Evolutionary conservation across 305 asterid species (phyloP).

Genomic region (Fraxinus platypoda): DNA sequence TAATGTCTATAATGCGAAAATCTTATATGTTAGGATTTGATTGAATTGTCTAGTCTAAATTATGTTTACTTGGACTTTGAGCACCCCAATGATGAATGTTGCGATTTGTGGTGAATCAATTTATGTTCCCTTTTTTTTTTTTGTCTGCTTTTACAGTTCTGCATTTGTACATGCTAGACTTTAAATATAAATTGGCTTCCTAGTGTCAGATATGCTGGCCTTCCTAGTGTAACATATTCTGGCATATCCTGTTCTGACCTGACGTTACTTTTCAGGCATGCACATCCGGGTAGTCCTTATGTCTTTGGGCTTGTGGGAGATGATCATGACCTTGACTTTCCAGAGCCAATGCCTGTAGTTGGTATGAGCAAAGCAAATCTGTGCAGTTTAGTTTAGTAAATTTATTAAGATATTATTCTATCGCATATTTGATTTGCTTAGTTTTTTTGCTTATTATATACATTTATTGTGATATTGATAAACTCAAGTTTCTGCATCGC

Average conservation of each 20-base stretch:
- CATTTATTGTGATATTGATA: not conserved
- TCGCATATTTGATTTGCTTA: slow-evolving; percentile 8
- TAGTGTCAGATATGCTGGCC: not conserved
- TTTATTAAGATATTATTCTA: not conserved
- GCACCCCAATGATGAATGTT: slow-evolving; percentile 15
- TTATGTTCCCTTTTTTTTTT: not conserved
- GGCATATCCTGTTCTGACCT: slow-evolving; percentile 15
- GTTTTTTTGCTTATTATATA: not conserved
- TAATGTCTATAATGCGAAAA: slow-evolving; percentile 13
- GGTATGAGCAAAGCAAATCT: slow-evolving; percentile 46
- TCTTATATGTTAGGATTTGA: not conserved
- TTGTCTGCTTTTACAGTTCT: not conserved
- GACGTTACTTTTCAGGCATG: slow-evolving; percentile 63
- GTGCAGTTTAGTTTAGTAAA: slow-evolving; percentile 1
- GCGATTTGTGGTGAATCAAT: not conserved
- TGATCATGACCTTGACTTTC: slow-evolving; percentile 87
- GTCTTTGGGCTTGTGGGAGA: slow-evolving; percentile 96
- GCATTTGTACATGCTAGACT: not conserved
- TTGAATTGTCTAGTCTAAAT: not conserved
- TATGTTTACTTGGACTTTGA: not conserved
- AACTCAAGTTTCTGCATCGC: slow-evolving; percentile 13
- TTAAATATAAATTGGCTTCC: slow-evolving; percentile 5
- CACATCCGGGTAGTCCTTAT: slow-evolving; percentile 98
- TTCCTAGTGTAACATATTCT: not conserved
- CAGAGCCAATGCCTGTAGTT: slow-evolving; percentile 96